Conservation (phyloP, 306 rosid species). For the Macrotyloma uniflorum region DNA sequence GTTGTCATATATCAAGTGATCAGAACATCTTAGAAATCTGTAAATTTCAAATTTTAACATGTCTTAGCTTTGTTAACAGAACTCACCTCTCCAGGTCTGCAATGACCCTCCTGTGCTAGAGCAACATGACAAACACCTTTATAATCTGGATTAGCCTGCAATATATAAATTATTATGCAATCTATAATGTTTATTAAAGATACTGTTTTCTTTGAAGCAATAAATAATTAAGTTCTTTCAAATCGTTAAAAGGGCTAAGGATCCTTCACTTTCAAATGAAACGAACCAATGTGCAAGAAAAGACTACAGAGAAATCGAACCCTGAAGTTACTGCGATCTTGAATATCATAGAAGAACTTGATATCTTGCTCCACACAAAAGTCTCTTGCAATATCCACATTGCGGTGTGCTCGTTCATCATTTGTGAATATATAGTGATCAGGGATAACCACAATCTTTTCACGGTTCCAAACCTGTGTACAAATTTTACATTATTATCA, state of each 20-base stretch:
- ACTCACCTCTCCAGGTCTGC: constrained; percentile 90
- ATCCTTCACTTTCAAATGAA: not conserved
- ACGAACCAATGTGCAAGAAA: not conserved
- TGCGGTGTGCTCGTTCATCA: constrained; percentile 85
- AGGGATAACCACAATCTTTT: constrained; percentile 81
- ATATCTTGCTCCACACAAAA: constrained; percentile 76
- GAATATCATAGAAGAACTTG: constrained; percentile 84
- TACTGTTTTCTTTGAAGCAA: not conserved
- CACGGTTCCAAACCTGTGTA: constrained; percentile 82
- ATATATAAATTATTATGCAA: constrained; percentile 15
- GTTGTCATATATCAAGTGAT: constrained; percentile 36
- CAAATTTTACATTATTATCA: not conserved
- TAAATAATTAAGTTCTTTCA: too few species aligned
- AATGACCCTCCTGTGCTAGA: constrained; percentile 91
- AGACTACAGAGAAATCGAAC: constrained; percentile 35
- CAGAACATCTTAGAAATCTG: constrained; percentile 13
- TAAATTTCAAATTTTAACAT: not conserved
- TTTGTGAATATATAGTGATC: constrained; percentile 88
- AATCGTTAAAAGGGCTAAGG: too few species aligned
- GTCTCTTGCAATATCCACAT: constrained; percentile 83
- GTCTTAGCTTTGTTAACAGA: constrained; percentile 11
- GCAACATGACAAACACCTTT: constrained; percentile 91
- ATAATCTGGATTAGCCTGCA: constrained; percentile 84
- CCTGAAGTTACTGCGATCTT: constrained; percentile 79
- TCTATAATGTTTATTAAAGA: not conserved